phyloP scores from a whole-genome alignment of 768 basidiomycete species.

The Gymnopilus dilepis region DNA sequence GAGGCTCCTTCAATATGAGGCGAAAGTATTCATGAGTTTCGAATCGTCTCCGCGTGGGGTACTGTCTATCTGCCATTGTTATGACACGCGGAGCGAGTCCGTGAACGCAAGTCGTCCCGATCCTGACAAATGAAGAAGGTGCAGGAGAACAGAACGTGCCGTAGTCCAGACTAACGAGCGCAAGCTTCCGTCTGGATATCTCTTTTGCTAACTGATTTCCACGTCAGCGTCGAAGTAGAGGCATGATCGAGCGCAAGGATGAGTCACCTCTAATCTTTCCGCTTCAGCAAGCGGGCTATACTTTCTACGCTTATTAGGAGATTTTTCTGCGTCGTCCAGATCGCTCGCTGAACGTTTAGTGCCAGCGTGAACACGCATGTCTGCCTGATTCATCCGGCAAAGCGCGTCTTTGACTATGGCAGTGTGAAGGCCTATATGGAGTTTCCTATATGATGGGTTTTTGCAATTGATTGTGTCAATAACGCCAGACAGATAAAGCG shows the following conservation, averaged over 20 bases:
- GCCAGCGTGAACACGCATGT: neutral
- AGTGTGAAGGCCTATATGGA: slow-evolving; percentile 19
- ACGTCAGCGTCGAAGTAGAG: neutral
- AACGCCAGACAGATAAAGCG: slow-evolving; percentile 5
- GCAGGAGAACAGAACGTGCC: slow-evolving; percentile 4
- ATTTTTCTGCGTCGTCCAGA: neutral
- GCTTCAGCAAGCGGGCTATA: neutral
- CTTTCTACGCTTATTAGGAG: neutral
- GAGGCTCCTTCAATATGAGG: slow-evolving; percentile 6
- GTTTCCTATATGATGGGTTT: slow-evolving; percentile 15
- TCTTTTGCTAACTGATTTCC: neutral
- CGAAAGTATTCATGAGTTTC: neutral
- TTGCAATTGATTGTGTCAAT: slow-evolving; percentile 11
- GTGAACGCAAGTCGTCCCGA: neutral
- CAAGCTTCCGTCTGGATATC: neutral
- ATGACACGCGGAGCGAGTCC: neutral
- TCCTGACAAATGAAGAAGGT: slow-evolving; percentile 6
- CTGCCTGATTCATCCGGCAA: neutral
- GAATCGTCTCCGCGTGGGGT: neutral
- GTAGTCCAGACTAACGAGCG: slow-evolving; percentile 4
- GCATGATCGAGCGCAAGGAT: neutral
- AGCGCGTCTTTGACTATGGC: slow-evolving; percentile 13
- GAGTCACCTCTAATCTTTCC: neutral
- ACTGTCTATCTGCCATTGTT: neutral
- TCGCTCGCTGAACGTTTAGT: neutral